A percentile compares a stretch with the other conserved stretches of the same genome.
These are phyloP conservation scores for Choiromyces venosus DNA, from an alignment of 495 filamentous ascomycete species.

Conservation along the genomic window DNA sequence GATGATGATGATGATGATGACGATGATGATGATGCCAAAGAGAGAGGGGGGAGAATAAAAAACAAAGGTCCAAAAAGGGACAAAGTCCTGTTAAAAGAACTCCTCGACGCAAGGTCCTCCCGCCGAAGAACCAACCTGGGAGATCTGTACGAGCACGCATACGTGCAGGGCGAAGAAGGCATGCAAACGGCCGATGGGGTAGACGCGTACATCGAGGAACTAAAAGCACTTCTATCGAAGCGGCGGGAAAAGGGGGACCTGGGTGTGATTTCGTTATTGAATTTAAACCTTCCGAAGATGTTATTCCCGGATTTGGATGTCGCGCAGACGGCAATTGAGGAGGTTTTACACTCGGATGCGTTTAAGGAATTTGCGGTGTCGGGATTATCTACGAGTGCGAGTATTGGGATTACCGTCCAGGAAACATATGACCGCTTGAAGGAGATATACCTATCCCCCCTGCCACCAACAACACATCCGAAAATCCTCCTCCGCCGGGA, in stretches of 20 bases:
- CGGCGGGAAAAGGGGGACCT: conserved; percentile 17
- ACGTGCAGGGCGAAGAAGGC: background rate
- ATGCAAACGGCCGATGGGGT: conserved; percentile 11
- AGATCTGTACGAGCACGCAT: conserved; percentile 19
- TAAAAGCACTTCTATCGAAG: conserved; percentile 8
- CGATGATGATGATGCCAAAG: background rate
- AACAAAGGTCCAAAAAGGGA: background rate
- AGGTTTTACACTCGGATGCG: conserved; percentile 3
- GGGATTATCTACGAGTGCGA: conserved; percentile 5
- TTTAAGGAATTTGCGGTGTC: conserved; percentile 7
- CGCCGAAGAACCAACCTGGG: background rate
- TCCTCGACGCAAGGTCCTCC: background rate
- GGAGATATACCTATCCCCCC: conserved; percentile 14
- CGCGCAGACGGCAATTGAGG: conserved; percentile 4
- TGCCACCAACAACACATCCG: conserved; percentile 10
- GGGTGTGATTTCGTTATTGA: conserved; percentile 26
- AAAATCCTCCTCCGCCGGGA: conserved; percentile 18
- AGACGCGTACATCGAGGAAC: background rate
- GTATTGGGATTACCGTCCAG: conserved; percentile 8
- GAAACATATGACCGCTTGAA: conserved; percentile 21
- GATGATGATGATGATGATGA: background rate
- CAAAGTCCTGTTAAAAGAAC: background rate
- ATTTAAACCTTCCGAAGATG: conserved; percentile 17
- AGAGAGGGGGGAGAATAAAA: too few relatives aligned
- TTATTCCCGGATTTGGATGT: conserved; percentile 19